Evolutionary conservation across 148 eudicot species (phyloP), one percentile per base, ranked within the genome.

Genomic region (Vaccinium myrtillus): DNA sequence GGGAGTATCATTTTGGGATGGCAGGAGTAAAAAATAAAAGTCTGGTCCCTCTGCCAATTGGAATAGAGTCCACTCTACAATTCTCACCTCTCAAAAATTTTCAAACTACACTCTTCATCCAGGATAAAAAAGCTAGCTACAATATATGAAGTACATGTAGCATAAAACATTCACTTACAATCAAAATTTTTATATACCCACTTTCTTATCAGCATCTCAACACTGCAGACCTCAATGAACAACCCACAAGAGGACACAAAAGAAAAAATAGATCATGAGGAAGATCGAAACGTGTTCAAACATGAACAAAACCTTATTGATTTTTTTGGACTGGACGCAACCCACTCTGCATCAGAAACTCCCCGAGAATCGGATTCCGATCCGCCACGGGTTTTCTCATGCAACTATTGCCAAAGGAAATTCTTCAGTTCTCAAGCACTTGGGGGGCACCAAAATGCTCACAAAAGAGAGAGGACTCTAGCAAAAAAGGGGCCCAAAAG

Each of bases 371-470:
- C 73, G 8, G 43, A 73, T 69, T 63, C 89, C 32, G 96, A 89
- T 43, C 46, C 46, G 84, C 92, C 93, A 1, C 86, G 98, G 74
- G 90, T 93, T 11, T 94, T 94, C 83, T 87, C 98, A 0, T 94
- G 98, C 88, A 94, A 93, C 79, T 94, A 93, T 59, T 94, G 98
- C 85, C 92, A 90, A 53, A 89, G 98, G 55, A 93, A 93, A 83
- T 94, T 94, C 89, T 91, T 89, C 87, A 93, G 94, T 75, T 94
- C 95, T 73, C 98, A 94, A 80, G 98, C 98, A 4, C 84, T 94
- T 59, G 98, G 98, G 11, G 98, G 98, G 16, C 98, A 94, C 84
- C 98, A 94, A 75, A 94, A 94, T 75, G 95, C 98, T n/a, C 98
- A 94, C 88, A 94, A 94, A 80, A 88, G 92, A 82, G 98, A 94